Base-by-base conservation (phyloP, 352 stramenopile species). In the Thraustochytrium striatum region DNA sequence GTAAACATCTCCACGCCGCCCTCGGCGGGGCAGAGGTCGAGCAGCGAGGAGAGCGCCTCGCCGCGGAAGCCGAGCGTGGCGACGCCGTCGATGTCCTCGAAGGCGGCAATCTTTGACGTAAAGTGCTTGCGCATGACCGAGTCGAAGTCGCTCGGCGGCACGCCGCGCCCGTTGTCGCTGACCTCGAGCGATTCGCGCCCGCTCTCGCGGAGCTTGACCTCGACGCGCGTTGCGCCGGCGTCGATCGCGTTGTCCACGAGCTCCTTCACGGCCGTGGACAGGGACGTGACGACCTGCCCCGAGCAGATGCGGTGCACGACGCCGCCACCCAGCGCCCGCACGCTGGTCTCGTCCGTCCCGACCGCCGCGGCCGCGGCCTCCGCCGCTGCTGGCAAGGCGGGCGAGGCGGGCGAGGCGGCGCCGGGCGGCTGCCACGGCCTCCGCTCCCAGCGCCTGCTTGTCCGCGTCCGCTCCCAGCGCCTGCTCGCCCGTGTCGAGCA, bases 211-310 rank as follows among this genome's bases (percentile, higher is more conserved):
- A 98, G 84, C 69, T 93, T 93, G 16, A 97, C 87, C 39, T 83
- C 41, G 5, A 83, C 33, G 16, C 82, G 85, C 8, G 84, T 90
- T 8, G 89, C 89, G 36, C 87, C 85, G 2, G 90, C 89, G 83
- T 96, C 92, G 33, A 94, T 82, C 39, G 88, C 86, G 84, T 98
- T 98, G 83, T 98, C 94, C 3, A 99, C 88, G 33, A 99, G 86
- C 86, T 99, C 96, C 84, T 99, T 99, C 30, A 98, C 92, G 19
- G 94, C 92, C n/a, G 90, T 96, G 9, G 89, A 83, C 21, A 98
- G 87, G 85, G 98, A 91, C 35, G 94, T 91, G 35, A 99, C 90
- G 33, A 96, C 96, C 87, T 99, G 94, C 0, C 94, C 93, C 41
- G 87, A 91, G 57, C 58, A 82, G 19, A 83, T 81, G 35, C 57